Base-by-base conservation (phyloP, 495 filamentous ascomycete species). In the Xylaria intraflava region DNA sequence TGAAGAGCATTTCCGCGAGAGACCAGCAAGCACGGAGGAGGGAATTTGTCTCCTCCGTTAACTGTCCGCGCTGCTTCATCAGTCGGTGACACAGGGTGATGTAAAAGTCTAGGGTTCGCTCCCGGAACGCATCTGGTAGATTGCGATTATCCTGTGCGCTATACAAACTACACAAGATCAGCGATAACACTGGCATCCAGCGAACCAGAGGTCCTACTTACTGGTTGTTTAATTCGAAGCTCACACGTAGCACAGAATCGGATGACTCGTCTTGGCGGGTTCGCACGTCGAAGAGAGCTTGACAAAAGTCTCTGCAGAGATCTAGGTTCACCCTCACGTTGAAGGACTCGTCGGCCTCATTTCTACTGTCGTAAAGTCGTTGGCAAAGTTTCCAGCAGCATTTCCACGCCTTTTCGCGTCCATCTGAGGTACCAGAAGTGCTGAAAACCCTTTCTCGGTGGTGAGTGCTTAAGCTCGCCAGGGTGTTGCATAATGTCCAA, bases 201-300 rank as follows among this genome's bases (percentile, higher is more conserved):
- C 3, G 35, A 38, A 4, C 35, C 3, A 38, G 12, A 16, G n/a
- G 3, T 23, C 10, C 6, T 17, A 62, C 73, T 40, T 53, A 78
- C 75, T 96, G 90, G 64, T 96, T 96, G 65, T 95, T 95, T 9
- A 96, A 79, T 69, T 95, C 90, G 62, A 95, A 95, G 74, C 89
- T 94, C 50, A 96, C 90, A 35, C 90, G 74, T 41, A 96, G 67
- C 17, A 96, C 86, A 1, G 89, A 93, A 66, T 96, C 90, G 0
- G 85, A 77, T 1, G 82, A 71, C 45, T 92, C 89, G 52, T 91
- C 84, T 27, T 83, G 80, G 63, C 83, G 80, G 51, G 83, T 77
- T 41, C 90, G 76, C 17, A 89, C 83, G 62, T 96, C 89, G 60
- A 96, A 96, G 20, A 96, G 73, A 9, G 87, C 78, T 65, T 93